Evolutionary conservation across 2,329 filamentous ascomycete genomes (phyloP).

Genomic region (Pezicula neosporulosa): DNA sequence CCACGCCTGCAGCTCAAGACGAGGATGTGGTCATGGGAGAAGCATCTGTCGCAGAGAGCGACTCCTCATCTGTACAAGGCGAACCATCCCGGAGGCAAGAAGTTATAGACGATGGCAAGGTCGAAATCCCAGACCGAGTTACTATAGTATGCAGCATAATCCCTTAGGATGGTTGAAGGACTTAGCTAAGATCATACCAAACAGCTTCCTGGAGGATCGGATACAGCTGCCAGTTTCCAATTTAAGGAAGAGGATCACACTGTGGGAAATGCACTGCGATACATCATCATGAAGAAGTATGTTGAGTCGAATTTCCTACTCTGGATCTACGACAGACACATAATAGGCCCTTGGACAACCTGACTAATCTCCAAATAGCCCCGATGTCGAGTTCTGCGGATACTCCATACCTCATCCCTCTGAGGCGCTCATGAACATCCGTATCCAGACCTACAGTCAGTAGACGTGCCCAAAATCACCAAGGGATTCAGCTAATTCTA

Average conservation of each 20-base stretch:
- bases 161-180: not conserved
- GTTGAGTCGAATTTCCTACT: conserved; percentile 22
- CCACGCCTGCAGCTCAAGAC: conserved; percentile 7
- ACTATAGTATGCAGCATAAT: not conserved
- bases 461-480: conserved; percentile 7
- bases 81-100: not conserved
- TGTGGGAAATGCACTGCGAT: conserved; percentile 87
- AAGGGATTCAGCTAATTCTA: conserved; percentile 9
- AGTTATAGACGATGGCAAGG: conserved; percentile 3
- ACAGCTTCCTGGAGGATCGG: conserved; percentile 79
- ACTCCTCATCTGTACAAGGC: not conserved
- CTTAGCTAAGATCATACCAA: not conserved
- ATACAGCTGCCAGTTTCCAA: conserved; percentile 91
- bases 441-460: conserved; percentile 95
- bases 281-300: conserved; percentile 98
- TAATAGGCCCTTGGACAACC: not conserved
- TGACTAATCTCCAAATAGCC: conserved; percentile 48
- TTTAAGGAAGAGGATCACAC: conserved; percentile 94
- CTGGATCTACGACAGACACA: too few species aligned
- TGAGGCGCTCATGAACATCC: conserved; percentile 92
- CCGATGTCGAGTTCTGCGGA: conserved; percentile 95
- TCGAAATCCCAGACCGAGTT: conserved; percentile 20
- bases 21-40: conserved; percentile 25
- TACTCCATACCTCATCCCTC: conserved; percentile 98
- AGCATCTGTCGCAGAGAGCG: conserved; percentile 6